Conservation (phyloP, 108 stramenopile species). For the Cyclotella kingstonii region DNA sequence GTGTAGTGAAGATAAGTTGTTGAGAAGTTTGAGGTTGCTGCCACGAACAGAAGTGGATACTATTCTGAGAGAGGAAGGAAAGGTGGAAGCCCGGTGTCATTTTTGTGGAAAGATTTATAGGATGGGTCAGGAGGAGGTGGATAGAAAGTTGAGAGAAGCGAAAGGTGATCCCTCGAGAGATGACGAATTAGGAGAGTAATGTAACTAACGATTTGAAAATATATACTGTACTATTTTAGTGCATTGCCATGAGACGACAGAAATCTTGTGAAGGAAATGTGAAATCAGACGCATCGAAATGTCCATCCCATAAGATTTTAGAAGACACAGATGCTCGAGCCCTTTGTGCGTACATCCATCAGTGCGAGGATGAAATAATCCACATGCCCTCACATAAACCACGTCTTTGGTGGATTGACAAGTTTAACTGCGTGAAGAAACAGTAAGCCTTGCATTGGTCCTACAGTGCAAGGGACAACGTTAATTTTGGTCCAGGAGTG, state of each 20-base stretch:
- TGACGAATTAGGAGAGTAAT: conserved; percentile 33
- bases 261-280: not conserved
- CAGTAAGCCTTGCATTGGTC: no score
- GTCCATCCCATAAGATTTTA: no score
- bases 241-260: not conserved
- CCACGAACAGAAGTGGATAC: conserved; percentile 76
- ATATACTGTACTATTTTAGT: not conserved
- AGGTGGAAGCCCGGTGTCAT: conserved; percentile 81
- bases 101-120: conserved; percentile 83
- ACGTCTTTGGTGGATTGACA: no score
- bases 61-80: conserved; percentile 64
- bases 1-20: conserved; percentile 73
- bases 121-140: conserved; percentile 70
- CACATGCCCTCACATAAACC: no score
- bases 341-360: no score
- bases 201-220: no score
- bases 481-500: no score
- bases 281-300: no score
- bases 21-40: conserved; percentile 73
- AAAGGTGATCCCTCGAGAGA: conserved; percentile 72
- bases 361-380: no score
- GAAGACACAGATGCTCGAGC: no score
- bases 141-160: conserved; percentile 53
- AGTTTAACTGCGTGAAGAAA: no score
- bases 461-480: no score